A percentile compares a stretch with the other conserved stretches of the same genome.
Evolutionary conservation across 495 filamentous ascomycete species (phyloP).

Genomic region (Aspergillus homomorphus): DNA sequence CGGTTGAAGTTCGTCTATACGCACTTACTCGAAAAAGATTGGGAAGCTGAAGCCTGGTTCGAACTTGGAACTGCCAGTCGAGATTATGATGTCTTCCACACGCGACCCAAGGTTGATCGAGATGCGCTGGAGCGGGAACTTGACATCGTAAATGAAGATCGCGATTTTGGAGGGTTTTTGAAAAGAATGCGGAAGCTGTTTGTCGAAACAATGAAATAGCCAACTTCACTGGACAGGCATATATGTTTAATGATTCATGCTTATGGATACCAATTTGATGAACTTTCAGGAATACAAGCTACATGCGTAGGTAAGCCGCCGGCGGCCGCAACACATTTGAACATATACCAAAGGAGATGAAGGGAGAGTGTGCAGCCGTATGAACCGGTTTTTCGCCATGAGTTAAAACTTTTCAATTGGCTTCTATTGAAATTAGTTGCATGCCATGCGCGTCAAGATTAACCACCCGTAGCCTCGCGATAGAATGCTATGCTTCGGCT

Average conservation of each 20-base stretch:
- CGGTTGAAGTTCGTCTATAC: slow-evolving; percentile 87
- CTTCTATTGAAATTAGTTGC: slow-evolving; percentile 6
- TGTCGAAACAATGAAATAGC: slow-evolving; percentile 53
- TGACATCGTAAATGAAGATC: slow-evolving; percentile 72
- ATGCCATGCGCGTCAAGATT: slow-evolving; percentile 9
- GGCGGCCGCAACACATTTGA: not conserved
- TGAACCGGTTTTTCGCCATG: not conserved
- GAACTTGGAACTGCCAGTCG: slow-evolving; percentile 75
- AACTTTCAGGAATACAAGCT: not conserved
- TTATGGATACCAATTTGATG: not conserved
- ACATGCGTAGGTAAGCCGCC: not conserved
- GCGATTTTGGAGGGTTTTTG: slow-evolving; percentile 75
- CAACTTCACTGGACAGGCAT: not conserved
- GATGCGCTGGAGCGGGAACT: slow-evolving; percentile 68
- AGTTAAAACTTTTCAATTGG: not conserved
- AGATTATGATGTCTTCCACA: slow-evolving; percentile 80
- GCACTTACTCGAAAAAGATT: slow-evolving; percentile 77
- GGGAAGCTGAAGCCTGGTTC: slow-evolving; percentile 90
- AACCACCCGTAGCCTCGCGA: slow-evolving; percentile 81
- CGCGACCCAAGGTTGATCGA: slow-evolving; percentile 73
- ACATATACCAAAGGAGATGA: not conserved
- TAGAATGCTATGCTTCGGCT: slow-evolving; percentile 82
- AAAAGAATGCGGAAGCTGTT: slow-evolving; percentile 94
- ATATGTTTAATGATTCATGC: slow-evolving; percentile 12
- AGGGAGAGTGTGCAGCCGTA: not conserved